Percentiles rank a stretch among this genome's conserved stretches.
phyloP scores from a whole-genome alignment of 805 yeast species.

The Myxozyma geophila region DNA sequence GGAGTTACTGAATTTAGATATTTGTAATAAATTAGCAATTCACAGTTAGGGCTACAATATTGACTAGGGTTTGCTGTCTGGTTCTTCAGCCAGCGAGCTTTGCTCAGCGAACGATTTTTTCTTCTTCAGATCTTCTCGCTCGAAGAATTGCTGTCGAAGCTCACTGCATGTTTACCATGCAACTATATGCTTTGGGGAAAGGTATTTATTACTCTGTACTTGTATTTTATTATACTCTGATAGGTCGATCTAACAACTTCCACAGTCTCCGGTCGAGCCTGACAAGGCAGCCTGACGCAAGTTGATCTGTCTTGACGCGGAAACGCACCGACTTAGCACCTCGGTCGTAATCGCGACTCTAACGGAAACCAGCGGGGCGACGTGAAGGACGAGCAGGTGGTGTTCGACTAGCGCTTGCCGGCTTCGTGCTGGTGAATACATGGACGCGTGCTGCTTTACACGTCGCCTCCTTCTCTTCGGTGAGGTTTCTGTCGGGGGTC shows the following conservation, averaged over 20 bases:
- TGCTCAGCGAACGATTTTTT: background rate
- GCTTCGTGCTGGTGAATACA: background rate
- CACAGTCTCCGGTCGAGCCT: conserved; percentile 44
- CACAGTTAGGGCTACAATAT: background rate
- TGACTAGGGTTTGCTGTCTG: background rate
- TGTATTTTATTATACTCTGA: background rate
- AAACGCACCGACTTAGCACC: conserved; percentile 38
- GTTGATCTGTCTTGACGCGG: conserved; percentile 32
- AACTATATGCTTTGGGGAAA: conserved; percentile 45
- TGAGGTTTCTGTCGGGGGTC: conserved; percentile 11
- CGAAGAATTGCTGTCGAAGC: conserved; percentile 46
- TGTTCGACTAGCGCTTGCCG: conserved; percentile 3
- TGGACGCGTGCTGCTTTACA: conserved; percentile 14
- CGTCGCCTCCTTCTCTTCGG: background rate
- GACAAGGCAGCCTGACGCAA: background rate
- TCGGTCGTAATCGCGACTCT: conserved; percentile 32
- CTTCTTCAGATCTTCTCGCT: conserved; percentile 27
- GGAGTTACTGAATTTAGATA: too few species aligned
- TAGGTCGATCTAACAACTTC: background rate
- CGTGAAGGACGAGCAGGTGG: conserved; percentile 17
- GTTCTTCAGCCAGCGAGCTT: background rate
- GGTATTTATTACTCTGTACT: conserved; percentile 23
- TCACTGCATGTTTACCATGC: conserved; percentile 29
- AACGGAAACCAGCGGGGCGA: background rate
- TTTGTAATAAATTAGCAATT: too few species aligned